A percentile compares a stretch with the other conserved stretches of the same genome.
Evolutionary conservation across 495 filamentous ascomycete species (phyloP).

Genomic region (Neurospora sp.): DNA sequence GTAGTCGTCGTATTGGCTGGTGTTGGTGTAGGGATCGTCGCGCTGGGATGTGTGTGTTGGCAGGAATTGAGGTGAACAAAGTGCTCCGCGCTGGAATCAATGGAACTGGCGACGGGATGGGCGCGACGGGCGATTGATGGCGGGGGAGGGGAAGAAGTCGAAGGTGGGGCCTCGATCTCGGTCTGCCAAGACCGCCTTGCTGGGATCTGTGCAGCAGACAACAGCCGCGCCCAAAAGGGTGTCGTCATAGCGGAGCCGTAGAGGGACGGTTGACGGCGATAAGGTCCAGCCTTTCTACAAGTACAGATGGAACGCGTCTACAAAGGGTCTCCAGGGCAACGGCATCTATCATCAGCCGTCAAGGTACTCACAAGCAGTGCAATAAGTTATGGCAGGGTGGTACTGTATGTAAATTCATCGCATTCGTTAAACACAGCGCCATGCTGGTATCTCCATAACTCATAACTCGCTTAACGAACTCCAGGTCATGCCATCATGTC

Average conservation of each 20-base stretch:
- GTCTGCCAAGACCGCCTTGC: neutral
- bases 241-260: neutral
- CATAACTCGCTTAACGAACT: neutral
- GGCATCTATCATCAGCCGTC: neutral
- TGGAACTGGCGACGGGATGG: neutral
- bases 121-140: neutral
- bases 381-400: neutral
- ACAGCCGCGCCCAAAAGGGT: neutral
- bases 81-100: neutral
- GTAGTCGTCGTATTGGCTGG: neutral
- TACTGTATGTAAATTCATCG: neutral
- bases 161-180: neutral
- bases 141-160: neutral
- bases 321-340: neutral
- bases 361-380: neutral
- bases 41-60: neutral
- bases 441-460: neutral
- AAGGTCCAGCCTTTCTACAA: neutral
- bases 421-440: neutral
- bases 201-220: neutral
- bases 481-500: neutral
- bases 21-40: neutral
- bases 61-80: neutral
- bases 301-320: neutral
- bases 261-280: neutral